Evolutionary conservation across 2,329 filamentous ascomycete species (phyloP).

Genomic region (Boeremia lycopersici): DNA sequence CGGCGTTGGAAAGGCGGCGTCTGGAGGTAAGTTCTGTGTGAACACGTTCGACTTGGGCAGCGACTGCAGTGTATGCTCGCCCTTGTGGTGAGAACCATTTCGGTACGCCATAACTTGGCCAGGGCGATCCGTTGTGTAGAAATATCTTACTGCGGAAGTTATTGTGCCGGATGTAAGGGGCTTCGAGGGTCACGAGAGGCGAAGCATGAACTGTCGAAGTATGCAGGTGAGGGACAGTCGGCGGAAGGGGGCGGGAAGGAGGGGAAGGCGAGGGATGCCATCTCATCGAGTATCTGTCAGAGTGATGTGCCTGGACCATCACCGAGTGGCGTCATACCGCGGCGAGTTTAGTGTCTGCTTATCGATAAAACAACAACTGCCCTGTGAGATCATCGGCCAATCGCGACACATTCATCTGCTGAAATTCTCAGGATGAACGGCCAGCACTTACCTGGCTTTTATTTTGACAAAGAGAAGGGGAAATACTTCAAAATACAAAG

Average conservation of each 20-base stretch:
- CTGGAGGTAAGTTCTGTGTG: constrained; percentile 72
- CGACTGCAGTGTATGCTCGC: constrained; percentile 51
- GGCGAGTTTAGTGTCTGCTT: constrained; percentile 6
- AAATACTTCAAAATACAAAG: constrained; percentile 58
- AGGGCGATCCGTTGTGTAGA: constrained; percentile 42
- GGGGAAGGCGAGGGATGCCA: constrained; percentile 22
- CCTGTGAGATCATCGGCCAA: constrained; percentile 3
- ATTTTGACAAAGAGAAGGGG: constrained; percentile 54
- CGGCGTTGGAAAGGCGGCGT: constrained; percentile 79
- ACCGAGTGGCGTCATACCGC: constrained; percentile 27
- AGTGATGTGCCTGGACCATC: constrained; percentile 27
- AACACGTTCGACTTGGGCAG: constrained; percentile 70
- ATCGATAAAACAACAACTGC: constrained; percentile 24
- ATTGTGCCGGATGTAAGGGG: constrained; percentile 6
- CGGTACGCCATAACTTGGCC: constrained; percentile 54
- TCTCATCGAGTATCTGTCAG: constrained; percentile 22
- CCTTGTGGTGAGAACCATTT: constrained; percentile 34
- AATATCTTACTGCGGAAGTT: constrained; percentile 6
- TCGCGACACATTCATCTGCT: constrained; percentile 5
- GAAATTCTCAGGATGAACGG: constrained; percentile 42
- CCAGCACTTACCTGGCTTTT: constrained; percentile 55
- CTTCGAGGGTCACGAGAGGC: constrained; percentile 15
- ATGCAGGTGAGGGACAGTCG: not conserved
- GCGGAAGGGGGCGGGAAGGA: constrained; percentile 1
- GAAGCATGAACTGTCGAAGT: constrained; percentile 23